Evolutionary conservation across 441 rosid species (phyloP).

Genomic region (Corymbia calophylla): DNA sequence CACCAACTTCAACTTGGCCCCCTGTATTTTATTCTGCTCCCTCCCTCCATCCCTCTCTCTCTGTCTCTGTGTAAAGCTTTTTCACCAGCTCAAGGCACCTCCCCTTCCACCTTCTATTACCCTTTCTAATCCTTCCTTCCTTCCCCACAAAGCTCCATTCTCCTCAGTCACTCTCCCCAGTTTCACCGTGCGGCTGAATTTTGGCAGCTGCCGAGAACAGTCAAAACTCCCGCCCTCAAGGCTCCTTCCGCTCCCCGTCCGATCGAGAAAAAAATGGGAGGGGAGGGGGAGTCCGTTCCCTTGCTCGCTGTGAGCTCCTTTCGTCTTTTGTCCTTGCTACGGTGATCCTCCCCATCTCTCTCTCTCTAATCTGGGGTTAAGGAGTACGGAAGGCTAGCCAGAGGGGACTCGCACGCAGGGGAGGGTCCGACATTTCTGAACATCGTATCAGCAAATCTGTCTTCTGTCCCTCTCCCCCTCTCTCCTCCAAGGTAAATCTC

Average conservation of each 20-base stretch:
- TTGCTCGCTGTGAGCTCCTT: not conserved
- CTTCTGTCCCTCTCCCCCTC: not conserved
- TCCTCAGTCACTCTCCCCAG: not conserved
- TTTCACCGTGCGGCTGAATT: not conserved
- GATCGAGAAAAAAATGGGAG: not conserved
- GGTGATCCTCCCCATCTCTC: not conserved
- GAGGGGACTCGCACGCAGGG: not conserved
- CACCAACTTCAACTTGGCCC: not conserved
- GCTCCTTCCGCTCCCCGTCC: not conserved
- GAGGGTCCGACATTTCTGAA: slow-evolving; percentile 22
- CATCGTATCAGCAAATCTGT: slow-evolving; percentile 7
- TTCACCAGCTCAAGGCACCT: not conserved
- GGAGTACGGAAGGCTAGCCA: not conserved
- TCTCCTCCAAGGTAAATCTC: not conserved
- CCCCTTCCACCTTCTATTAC: not conserved
- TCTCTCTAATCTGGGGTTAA: not conserved
- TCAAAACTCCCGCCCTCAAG: not conserved
- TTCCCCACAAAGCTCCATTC: not conserved
- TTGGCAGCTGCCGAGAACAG: not conserved
- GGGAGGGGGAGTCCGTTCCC: not conserved
- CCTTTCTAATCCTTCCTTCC: not conserved
- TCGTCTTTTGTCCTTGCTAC: not conserved
- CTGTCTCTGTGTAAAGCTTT: not conserved
- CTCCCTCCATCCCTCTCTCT: not conserved
- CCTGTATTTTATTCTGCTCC: not conserved